Evolutionary conservation across 257 asterid species (phyloP), one percentile per base, ranked within the genome.

Genomic region (Rhazya stricta): DNA sequence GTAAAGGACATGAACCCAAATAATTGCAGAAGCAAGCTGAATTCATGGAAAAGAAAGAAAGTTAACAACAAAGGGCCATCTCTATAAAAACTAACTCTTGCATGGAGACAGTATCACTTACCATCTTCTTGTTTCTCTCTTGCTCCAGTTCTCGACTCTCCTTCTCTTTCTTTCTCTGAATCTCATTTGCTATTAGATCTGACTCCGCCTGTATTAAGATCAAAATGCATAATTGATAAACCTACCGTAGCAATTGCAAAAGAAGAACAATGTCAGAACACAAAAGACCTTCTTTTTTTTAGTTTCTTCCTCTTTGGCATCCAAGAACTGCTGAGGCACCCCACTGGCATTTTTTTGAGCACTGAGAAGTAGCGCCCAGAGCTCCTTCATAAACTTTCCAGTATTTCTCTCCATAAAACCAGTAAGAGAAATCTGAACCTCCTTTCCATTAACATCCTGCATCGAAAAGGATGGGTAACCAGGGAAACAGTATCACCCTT

Each of bases 361-460:
- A 87, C 98, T 92, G 57, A 95, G 84, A 76, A 95, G 96, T 81
- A 95, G 79, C 9, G 41, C 54, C 99, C 99, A 95, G 29, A 95
- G 93, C 92, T 95, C 99, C 79, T 92, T 95, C 98, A 95, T 95
- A 76, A 95, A 92, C 89, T 95, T 95, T 29, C 91, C 97, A 6
- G 99, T 95, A 81, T 95, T 95, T 82, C 98, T 92, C 88, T 95
- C 99, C 99, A 95, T 91, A 81, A 95, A 95, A 67, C 99, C 99
- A 78, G 99, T 92, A 65, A 95, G 96, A 72, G 88, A 79, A 79
- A 95, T 95, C 79, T 95, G 99, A 79, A 95, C 67, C 83, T 91
- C 89, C 85, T 95, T 95, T 25, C 99, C 99, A 77, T 95, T 91
- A 71, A 93, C 98, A 65, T 79, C 88, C 99, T 92, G 96, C 86